Evolutionary conservation across 228 moss, liverwort and hornwort species (phyloP).

Genomic region (Sphagnum magellanicum): DNA sequence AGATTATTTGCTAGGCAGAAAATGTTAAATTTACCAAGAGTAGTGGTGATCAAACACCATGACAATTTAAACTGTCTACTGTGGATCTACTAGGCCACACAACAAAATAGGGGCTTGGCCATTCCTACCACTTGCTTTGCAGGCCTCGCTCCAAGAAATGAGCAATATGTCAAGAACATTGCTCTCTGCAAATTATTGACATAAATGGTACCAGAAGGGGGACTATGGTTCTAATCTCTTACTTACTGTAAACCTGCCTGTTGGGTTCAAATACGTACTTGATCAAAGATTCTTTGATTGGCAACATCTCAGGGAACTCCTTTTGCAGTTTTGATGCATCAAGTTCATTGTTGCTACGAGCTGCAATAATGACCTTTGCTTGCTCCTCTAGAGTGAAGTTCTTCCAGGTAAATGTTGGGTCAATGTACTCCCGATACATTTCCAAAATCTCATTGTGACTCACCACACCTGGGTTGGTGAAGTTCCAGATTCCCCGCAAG

Average conservation of each 20-base stretch:
- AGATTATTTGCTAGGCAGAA: no score
- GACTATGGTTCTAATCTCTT: neutral
- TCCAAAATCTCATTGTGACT: slow-evolving; percentile 93
- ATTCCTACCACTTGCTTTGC: no score
- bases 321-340: slow-evolving; percentile 69
- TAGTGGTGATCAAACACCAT: no score
- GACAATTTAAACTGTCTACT: no score
- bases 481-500: slow-evolving; percentile 87
- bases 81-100: no score
- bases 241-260: slow-evolving; percentile 33
- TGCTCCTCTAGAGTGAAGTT: slow-evolving; percentile 90
- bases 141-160: no score
- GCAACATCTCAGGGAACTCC: slow-evolving; percentile 83
- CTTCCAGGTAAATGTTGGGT: slow-evolving; percentile 63
- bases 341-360: slow-evolving; percentile 91
- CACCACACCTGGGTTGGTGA: slow-evolving; percentile 89
- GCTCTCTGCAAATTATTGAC: no score
- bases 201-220: no score
- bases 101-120: no score
- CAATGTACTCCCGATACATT: slow-evolving; percentile 84
- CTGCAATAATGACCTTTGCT: slow-evolving; percentile 89
- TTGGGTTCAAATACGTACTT: slow-evolving; percentile 85
- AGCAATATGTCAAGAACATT: no score
- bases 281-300: slow-evolving; percentile 81
- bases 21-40: no score